These are phyloP conservation scores for Aleurites moluccanus DNA, from an alignment of 441 rosid genomes.

Conservation along the genomic window DNA sequence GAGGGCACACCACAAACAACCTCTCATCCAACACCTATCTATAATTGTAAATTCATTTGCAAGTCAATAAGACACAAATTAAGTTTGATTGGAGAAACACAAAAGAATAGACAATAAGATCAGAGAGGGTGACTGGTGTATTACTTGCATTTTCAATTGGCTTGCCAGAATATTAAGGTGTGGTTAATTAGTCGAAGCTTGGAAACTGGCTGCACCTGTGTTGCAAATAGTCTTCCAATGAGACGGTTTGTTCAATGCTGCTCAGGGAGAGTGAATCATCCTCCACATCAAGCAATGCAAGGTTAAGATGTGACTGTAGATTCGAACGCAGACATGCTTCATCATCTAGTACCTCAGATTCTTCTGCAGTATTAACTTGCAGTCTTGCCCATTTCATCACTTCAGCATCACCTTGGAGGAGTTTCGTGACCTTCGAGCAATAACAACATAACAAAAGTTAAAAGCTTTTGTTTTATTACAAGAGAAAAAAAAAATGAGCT, in stretches of 20 bases:
- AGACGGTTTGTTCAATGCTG: conserved; percentile 60
- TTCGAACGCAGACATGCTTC: conserved; percentile 49
- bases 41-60: conserved; percentile 1
- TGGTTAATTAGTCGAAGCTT: conserved; percentile 47
- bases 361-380: conserved; percentile 50
- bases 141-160: conserved; percentile 11
- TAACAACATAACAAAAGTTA: too few relatives aligned
- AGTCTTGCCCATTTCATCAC: conserved; percentile 66
- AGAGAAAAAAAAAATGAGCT: neutral
- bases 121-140: conserved; percentile 7
- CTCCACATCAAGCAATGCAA: conserved; percentile 77
- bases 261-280: conserved; percentile 66
- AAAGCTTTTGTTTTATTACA: neutral
- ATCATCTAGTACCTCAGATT: conserved; percentile 38
- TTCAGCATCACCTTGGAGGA: conserved; percentile 79
- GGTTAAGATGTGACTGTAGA: conserved; percentile 76
- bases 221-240: conserved; percentile 68
- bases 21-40: conserved; percentile 70
- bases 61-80: conserved; percentile 8
- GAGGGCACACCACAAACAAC: conserved; percentile 56
- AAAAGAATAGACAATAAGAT: conserved; percentile 20
- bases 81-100: conserved; percentile 4
- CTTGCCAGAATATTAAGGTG: neutral
- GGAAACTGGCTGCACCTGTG: conserved; percentile 64
- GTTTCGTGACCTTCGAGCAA: conserved; percentile 55